These are phyloP conservation scores for Hypericum androsaemum DNA, from an alignment of 345 rosid species.

Conservation along the genomic window DNA sequence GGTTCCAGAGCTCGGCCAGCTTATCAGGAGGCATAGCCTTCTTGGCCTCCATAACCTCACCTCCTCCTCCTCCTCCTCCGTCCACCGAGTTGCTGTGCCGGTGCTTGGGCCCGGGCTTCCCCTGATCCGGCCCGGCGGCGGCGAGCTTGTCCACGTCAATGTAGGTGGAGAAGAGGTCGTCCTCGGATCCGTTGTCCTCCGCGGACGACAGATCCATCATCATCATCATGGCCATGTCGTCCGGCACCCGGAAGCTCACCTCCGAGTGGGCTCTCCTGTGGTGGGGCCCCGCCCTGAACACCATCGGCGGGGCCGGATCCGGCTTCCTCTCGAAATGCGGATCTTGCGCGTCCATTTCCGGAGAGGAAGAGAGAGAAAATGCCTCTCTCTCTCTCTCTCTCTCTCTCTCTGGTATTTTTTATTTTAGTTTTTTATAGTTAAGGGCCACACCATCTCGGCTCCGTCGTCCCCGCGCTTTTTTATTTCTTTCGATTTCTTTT, in stretches of 20 bases:
- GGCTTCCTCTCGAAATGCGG: no score
- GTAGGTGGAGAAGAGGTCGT: conserved; percentile 62
- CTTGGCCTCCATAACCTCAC: conserved; percentile 74
- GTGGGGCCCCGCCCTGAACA: conserved; percentile 18
- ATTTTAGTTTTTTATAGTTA: no score
- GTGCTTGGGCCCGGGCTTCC: conserved; percentile 42
- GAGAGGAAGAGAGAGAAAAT: no score
- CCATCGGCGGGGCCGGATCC: no score
- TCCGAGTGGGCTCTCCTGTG: conserved; percentile 83
- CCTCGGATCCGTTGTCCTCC: conserved; percentile 68
- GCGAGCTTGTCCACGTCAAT: conserved; percentile 64
- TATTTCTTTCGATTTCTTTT: no score
- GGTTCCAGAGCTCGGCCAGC: conserved; percentile 74
- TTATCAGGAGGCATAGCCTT: conserved; percentile 95
- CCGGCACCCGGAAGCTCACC: conserved; percentile 65
- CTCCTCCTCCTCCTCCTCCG: conserved; percentile 33
- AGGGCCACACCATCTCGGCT: no score
- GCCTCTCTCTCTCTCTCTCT: no score
- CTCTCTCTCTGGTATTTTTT: no score
- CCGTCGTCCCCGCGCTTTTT: no score
- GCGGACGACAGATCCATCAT: conserved; percentile 47
- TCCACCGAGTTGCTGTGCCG: conserved; percentile 78
- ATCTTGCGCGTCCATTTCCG: no score
- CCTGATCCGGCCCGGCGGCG: not conserved
- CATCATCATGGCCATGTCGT: conserved; percentile 56